Evolutionary conservation across 2,329 filamentous ascomycete genomes (phyloP).

Genomic region (Fusarium coffeatum): DNA sequence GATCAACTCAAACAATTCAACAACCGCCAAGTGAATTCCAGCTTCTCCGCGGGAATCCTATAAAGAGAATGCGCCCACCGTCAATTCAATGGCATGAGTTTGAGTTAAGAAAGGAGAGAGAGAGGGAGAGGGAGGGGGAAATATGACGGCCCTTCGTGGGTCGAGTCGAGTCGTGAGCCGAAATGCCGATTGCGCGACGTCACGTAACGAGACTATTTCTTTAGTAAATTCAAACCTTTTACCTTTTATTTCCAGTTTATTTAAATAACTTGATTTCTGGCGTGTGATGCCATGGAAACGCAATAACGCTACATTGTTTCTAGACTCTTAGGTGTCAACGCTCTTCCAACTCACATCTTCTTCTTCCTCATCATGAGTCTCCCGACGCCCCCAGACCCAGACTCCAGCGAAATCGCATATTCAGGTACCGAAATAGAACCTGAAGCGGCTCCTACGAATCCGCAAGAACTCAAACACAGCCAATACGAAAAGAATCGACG

Average conservation of each 20-base stretch:
- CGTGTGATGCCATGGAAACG: background rate
- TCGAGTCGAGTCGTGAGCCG: conserved; percentile 10
- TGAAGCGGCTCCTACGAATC: background rate
- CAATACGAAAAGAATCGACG: background rate
- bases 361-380: conserved; percentile 10
- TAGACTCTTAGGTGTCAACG: background rate
- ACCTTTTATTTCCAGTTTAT: background rate
- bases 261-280: background rate
- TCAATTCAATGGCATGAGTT: conserved; percentile 1
- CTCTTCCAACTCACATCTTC: background rate
- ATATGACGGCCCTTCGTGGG: conserved; percentile 19
- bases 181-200: conserved; percentile 23
- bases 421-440: conserved; percentile 7
- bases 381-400: background rate
- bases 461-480: background rate
- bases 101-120: background rate
- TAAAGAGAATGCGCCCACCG: conserved; percentile 7
- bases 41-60: conserved; percentile 22
- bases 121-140: background rate
- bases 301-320: background rate
- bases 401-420: conserved; percentile 20
- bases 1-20: conserved; percentile 6
- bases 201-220: conserved; percentile 1
- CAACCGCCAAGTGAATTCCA: conserved; percentile 4
- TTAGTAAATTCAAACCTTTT: background rate